These are phyloP conservation scores for Coemansia aciculifera DNA, from an alignment of 192 early-diverging fungal genomes.

Conservation along the genomic window DNA sequence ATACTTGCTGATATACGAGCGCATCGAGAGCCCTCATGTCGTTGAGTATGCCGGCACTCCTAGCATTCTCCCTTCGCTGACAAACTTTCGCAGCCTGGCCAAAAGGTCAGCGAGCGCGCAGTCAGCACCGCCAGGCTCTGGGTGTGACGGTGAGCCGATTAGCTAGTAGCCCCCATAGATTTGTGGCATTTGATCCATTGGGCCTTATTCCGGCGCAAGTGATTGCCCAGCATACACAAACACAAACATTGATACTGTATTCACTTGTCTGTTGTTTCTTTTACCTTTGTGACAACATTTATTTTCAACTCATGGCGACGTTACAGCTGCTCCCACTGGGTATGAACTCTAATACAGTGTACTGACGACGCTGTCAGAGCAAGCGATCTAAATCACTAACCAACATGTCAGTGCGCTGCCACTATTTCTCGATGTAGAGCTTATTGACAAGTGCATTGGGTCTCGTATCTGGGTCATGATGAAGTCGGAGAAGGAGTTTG, in stretches of 20 bases:
- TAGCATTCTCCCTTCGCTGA: constrained; percentile 44
- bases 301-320: constrained; percentile 32
- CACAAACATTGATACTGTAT: not conserved
- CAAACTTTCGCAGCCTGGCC: constrained; percentile 45
- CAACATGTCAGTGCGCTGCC: not conserved
- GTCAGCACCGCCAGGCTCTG: constrained; percentile 9
- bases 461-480: constrained; percentile 97
- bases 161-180: constrained; percentile 18
- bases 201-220: not conserved
- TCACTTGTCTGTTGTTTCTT: not conserved
- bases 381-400: not conserved
- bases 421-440: constrained; percentile 60
- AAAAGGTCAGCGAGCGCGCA: constrained; percentile 40
- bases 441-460: constrained; percentile 98
- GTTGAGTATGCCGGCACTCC: constrained; percentile 34
- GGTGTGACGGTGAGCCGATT: not conserved
- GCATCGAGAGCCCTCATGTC: constrained; percentile 36
- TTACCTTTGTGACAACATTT: not conserved
- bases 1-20: constrained; percentile 73
- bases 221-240: not conserved
- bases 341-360: constrained; percentile 3
- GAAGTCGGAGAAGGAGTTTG: constrained; percentile 97
- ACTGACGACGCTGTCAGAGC: not conserved
- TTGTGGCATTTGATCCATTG: not conserved
- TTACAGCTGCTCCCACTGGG: constrained; percentile 57